Conservation (phyloP, 192 early-diverging fungal genomes). For the Umbelopsis sp. region DNA sequence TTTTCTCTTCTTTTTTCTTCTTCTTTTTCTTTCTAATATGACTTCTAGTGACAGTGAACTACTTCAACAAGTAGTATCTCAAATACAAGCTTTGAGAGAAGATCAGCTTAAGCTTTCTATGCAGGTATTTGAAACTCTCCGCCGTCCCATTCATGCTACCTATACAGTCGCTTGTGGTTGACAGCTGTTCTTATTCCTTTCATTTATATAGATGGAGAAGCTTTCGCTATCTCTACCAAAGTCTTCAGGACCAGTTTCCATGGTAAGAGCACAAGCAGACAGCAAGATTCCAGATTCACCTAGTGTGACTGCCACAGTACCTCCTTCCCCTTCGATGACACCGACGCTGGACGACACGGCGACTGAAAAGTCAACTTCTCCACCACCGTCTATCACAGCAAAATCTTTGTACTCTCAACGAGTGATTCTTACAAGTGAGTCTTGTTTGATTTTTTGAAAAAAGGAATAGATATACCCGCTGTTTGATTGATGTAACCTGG, state of each 20-base stretch:
- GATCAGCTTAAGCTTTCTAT: constrained; percentile 27
- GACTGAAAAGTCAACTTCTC: constrained; percentile 14
- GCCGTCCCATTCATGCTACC: too few relatives aligned
- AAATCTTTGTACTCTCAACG: constrained; percentile 30
- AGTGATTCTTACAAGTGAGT: constrained; percentile 48
- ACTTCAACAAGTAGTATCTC: constrained; percentile 24
- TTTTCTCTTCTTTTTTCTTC: constrained; percentile 27
- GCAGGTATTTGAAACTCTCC: constrained; percentile 22
- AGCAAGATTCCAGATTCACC: constrained; percentile 1
- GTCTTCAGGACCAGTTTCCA: neutral
- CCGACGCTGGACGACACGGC: neutral
- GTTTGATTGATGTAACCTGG: neutral
- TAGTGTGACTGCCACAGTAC: neutral
- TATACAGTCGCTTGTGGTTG: neutral
- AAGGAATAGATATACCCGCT: neutral
- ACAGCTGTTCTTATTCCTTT: neutral
- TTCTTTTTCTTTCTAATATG: constrained; percentile 26
- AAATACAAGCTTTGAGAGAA: constrained; percentile 29
- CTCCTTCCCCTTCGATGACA: constrained; percentile 1
- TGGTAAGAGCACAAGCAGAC: neutral
- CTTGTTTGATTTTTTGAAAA: neutral
- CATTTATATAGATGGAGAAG: neutral
- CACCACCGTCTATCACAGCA: neutral
- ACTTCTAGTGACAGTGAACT: constrained; percentile 15
- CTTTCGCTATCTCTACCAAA: neutral